Evolutionary conservation across 768 basidiomycete genomes (phyloP).

Genomic region (Hypholoma fasciculare): DNA sequence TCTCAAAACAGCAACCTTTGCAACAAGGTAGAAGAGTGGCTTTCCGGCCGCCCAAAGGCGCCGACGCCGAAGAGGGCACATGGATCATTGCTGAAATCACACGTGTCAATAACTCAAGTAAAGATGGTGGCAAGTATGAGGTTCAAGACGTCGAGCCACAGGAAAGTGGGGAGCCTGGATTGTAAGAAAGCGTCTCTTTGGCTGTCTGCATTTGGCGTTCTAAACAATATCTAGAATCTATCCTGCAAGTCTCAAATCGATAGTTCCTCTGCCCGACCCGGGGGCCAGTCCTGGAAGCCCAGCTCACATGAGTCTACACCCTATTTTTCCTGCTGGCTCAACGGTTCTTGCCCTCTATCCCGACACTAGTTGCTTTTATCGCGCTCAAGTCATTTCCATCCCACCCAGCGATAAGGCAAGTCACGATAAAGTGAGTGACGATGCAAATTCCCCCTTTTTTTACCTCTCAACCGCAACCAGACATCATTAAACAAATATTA

Average conservation of each 20-base stretch:
- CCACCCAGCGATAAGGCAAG: constrained; percentile 45
- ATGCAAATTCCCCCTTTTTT: not conserved
- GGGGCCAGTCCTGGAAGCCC: constrained; percentile 55
- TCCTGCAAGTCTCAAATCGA: constrained; percentile 64
- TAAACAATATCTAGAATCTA: constrained; percentile 47
- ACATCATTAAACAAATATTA: constrained; percentile 55
- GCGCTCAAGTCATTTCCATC: constrained; percentile 77
- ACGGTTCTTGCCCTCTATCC: constrained; percentile 89
- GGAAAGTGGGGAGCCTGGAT: constrained; percentile 75
- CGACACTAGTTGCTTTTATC: constrained; percentile 89
- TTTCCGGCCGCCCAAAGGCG: constrained; percentile 63
- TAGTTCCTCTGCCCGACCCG: constrained; percentile 82
- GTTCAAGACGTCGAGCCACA: constrained; percentile 86
- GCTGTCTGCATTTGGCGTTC: not conserved
- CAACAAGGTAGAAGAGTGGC: constrained; percentile 79
- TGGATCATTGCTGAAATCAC: constrained; percentile 85
- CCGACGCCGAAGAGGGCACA: constrained; percentile 51
- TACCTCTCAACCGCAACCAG: constrained; percentile 18
- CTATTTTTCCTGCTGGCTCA: constrained; percentile 68
- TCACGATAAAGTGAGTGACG: constrained; percentile 30
- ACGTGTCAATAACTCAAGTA: constrained; percentile 69
- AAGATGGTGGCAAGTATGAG: constrained; percentile 71
- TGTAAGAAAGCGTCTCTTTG: constrained; percentile 30
- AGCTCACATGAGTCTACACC: constrained; percentile 68
- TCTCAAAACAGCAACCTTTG: constrained; percentile 60